phyloP scores from a whole-genome alignment of 2,329 filamentous ascomycete genomes.

The Nemania diffusa region DNA sequence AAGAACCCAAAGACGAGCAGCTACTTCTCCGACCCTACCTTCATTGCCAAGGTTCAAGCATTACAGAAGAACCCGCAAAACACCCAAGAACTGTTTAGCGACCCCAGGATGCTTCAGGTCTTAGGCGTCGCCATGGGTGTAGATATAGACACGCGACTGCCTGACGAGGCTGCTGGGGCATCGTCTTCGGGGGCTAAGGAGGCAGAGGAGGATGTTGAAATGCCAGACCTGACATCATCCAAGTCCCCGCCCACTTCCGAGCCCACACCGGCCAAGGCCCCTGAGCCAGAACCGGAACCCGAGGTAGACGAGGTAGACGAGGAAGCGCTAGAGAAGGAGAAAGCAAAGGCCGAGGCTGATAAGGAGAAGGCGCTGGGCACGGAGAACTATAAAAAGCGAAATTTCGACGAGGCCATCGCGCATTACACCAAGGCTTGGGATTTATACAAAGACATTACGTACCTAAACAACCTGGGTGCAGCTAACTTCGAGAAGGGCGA shows the following conservation, averaged over 20 bases:
- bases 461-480: slow-evolving; percentile 94
- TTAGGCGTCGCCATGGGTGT: slow-evolving; percentile 94
- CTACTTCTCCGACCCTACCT: slow-evolving; percentile 82
- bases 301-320: slow-evolving; percentile 86
- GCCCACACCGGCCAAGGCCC: slow-evolving; percentile 58
- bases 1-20: slow-evolving; percentile 91
- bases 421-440: slow-evolving; percentile 98
- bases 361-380: slow-evolving; percentile 95
- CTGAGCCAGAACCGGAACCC: slow-evolving; percentile 69
- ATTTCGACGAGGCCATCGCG: slow-evolving; percentile 93
- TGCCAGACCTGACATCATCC: slow-evolving; percentile 71
- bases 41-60: slow-evolving; percentile 89
- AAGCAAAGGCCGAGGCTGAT: slow-evolving; percentile 92
- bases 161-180: slow-evolving; percentile 49
- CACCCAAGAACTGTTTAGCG: slow-evolving; percentile 82
- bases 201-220: slow-evolving; percentile 77
- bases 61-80: slow-evolving; percentile 83
- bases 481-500: slow-evolving; percentile 97
- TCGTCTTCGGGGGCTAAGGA: slow-evolving; percentile 53
- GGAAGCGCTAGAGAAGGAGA: slow-evolving; percentile 83
- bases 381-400: slow-evolving; percentile 96
- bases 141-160: slow-evolving; percentile 77
- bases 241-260: slow-evolving; percentile 63
- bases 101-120: slow-evolving; percentile 92
- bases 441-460: slow-evolving; percentile 93